phyloP scores from a whole-genome alignment of 2,329 filamentous ascomycete species.

The Alternaria sp. region DNA sequence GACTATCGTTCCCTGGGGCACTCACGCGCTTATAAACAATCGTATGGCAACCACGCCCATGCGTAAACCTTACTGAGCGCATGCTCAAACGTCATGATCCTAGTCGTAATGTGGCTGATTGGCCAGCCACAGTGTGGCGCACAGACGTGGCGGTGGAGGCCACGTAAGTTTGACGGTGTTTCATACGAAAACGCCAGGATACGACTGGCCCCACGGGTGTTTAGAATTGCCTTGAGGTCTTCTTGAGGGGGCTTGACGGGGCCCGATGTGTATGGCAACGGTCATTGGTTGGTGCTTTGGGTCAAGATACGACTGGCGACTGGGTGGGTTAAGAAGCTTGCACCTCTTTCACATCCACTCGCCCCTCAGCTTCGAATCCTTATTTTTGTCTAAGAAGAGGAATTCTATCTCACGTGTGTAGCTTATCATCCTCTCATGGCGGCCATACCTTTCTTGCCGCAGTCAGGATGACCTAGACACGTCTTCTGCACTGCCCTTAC shows the following conservation, averaged over 20 bases:
- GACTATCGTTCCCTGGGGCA: not conserved
- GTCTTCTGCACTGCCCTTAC: not conserved
- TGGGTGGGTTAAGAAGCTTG: not conserved
- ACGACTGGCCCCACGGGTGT: no score
- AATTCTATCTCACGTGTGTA: not conserved
- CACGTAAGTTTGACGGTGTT: not conserved
- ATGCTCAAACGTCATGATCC: slow-evolving; percentile 4
- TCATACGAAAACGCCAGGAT: not conserved
- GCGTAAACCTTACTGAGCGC: slow-evolving; percentile 5
- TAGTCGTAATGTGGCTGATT: not conserved
- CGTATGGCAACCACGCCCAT: not conserved
- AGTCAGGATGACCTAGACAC: not conserved
- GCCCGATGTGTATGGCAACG: no score
- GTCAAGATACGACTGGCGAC: not conserved
- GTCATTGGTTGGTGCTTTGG: no score
- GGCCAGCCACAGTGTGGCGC: slow-evolving; percentile 10
- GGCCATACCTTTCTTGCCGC: not conserved
- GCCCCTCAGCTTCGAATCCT: not conserved
- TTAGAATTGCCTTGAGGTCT: no score
- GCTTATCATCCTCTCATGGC: not conserved
- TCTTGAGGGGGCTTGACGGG: no score
- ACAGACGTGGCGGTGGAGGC: not conserved
- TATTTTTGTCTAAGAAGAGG: not conserved
- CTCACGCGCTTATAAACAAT: not conserved
- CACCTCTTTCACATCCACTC: not conserved